Evolutionary conservation across 306 rosid genomes (phyloP).

Genomic region (Quercus rubra): DNA sequence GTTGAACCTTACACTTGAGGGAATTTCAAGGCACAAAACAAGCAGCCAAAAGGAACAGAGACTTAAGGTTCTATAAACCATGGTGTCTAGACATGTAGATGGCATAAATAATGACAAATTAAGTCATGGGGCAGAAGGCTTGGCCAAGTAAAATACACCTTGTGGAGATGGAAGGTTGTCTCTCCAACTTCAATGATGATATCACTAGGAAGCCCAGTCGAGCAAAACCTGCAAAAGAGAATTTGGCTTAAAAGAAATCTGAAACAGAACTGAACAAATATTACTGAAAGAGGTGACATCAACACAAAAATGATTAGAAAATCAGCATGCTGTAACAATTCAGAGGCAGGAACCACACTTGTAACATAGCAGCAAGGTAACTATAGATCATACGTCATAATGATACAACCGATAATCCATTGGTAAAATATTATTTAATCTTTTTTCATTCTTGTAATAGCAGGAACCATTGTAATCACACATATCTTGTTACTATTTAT

Average conservation of each 20-base stretch:
- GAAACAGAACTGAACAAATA: background rate
- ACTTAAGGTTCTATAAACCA: slow-evolving; percentile 1
- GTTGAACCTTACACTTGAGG: background rate
- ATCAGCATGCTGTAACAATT: background rate
- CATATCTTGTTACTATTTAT: background rate
- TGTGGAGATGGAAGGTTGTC: slow-evolving; percentile 80
- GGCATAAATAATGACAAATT: background rate
- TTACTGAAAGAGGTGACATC: background rate
- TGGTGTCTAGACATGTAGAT: background rate
- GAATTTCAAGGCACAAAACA: background rate
- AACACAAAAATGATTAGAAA: background rate
- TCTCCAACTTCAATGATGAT: slow-evolving; percentile 74
- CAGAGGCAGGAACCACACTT: background rate
- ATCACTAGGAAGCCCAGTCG: slow-evolving; percentile 82
- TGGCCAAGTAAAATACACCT: slow-evolving; percentile 44
- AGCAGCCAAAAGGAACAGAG: background rate
- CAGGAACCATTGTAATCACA: background rate
- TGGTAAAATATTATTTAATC: background rate
- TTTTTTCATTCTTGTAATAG: background rate
- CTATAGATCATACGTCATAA: background rate
- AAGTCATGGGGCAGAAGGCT: background rate
- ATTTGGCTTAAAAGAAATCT: slow-evolving; percentile 12
- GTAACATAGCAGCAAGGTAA: background rate
- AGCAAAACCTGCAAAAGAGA: slow-evolving; percentile 62
- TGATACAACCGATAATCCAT: background rate